Evolutionary conservation across 2,329 filamentous ascomycete species (phyloP).

Genomic region (Curvularia sp.): DNA sequence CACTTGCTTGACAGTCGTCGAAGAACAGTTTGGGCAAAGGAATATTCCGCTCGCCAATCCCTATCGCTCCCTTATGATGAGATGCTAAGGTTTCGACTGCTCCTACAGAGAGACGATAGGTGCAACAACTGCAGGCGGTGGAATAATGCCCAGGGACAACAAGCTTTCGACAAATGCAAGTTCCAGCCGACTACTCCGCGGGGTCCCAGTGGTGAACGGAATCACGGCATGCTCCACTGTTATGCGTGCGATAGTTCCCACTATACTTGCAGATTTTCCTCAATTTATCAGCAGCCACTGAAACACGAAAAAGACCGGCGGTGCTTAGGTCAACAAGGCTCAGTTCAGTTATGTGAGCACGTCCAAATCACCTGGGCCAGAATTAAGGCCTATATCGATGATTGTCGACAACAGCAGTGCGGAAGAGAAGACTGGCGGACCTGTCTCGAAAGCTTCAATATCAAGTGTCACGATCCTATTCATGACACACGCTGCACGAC

Average conservation of each 20-base stretch:
- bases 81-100: neutral
- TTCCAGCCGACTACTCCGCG: neutral
- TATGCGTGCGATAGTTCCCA: neutral
- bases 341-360: constrained; percentile 27
- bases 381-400: constrained; percentile 26
- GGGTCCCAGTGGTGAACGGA: too few species aligned
- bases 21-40: neutral
- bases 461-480: constrained; percentile 29
- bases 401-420: constrained; percentile 15
- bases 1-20: neutral
- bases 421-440: constrained; percentile 21
- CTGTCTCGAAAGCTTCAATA: constrained; percentile 26
- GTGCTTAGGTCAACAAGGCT: constrained; percentile 26
- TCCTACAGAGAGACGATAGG: constrained; percentile 2
- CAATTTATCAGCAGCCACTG: neutral
- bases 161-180: neutral
- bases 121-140: constrained; percentile 2
- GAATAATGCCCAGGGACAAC: neutral
- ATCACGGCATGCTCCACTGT: neutral
- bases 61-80: neutral
- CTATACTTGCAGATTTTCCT: neutral
- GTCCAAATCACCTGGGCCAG: constrained; percentile 27
- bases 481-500: constrained; percentile 28
- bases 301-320: neutral
- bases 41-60: neutral